These are phyloP conservation scores for Trichoderma oligosporum DNA, from an alignment of 2,329 filamentous ascomycete genomes.

Conservation along the genomic window DNA sequence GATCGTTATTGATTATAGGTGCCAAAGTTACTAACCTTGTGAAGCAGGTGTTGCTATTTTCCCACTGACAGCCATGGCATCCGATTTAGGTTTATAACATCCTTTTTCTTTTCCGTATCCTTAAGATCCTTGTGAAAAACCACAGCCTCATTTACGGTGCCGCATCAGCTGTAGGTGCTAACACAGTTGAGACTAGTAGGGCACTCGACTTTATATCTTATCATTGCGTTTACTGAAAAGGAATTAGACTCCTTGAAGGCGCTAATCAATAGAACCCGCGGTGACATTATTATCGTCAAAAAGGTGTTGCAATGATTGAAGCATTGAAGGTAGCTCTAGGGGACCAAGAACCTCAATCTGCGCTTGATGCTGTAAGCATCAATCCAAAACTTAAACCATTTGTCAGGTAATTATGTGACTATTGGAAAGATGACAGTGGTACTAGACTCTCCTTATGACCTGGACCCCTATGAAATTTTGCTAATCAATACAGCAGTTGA, in stretches of 20 bases:
- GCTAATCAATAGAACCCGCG: conserved; percentile 21
- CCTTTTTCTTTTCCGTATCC: background rate
- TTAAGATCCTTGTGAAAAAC: background rate
- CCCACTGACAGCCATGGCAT: conserved; percentile 39
- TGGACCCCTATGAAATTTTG: background rate
- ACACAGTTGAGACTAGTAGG: conserved; percentile 53
- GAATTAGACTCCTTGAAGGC: conserved; percentile 17
- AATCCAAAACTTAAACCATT: background rate
- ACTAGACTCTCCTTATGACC: background rate
- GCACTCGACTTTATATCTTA: conserved; percentile 52
- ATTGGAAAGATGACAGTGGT: background rate
- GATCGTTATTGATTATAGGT: conserved; percentile 1
- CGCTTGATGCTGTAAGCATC: background rate
- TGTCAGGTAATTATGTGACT: background rate
- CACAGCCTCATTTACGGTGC: conserved; percentile 46
- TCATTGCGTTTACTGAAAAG: conserved; percentile 53
- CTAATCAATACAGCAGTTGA: background rate
- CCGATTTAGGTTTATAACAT: conserved; percentile 39
- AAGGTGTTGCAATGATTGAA: background rate
- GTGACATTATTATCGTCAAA: conserved; percentile 24
- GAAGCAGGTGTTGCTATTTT: background rate
- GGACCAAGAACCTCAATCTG: background rate
- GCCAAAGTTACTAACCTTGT: background rate
- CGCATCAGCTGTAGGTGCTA: conserved; percentile 52
- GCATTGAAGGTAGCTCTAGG: background rate